Percentiles rank a stretch among this genome's conserved stretches.
Conservation (phyloP, 805 yeast species). For the Cyberlindnera xishuangbannaensis region DNA sequence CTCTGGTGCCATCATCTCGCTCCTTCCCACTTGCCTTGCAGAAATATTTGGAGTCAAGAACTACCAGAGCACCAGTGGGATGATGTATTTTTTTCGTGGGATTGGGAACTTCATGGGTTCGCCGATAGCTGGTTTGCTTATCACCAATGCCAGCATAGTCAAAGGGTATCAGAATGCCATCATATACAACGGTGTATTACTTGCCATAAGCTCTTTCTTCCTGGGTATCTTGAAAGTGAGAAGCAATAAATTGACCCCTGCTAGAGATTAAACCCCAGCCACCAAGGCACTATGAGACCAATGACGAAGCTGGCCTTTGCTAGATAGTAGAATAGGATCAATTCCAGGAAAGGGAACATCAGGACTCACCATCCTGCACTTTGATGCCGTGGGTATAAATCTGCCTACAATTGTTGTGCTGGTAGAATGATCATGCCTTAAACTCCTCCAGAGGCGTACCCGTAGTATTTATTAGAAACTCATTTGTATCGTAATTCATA, state of each 20-base stretch:
- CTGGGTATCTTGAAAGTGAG: slow-evolving; percentile 3
- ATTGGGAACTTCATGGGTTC: slow-evolving; percentile 30
- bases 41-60: slow-evolving; percentile 30
- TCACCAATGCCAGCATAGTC: slow-evolving; percentile 12
- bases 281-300: no score
- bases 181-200: slow-evolving; percentile 25
- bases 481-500: no score
- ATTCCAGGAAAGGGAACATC: no score
- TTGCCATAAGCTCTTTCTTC: slow-evolving; percentile 5
- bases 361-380: no score
- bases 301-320: no score
- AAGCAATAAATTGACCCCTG: slow-evolving; percentile 2
- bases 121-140: slow-evolving; percentile 31
- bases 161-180: slow-evolving; percentile 25
- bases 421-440: no score
- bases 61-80: slow-evolving; percentile 30
- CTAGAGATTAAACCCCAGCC: slow-evolving; percentile 1
- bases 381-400: no score
- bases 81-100: slow-evolving; percentile 32
- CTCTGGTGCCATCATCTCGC: slow-evolving; percentile 31
- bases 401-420: no score
- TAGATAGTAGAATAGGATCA: no score
- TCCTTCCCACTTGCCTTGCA: slow-evolving; percentile 29
- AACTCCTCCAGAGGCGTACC: no score
- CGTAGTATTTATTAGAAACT: no score